Evolutionary conservation across 1,139 yeast species (phyloP), one percentile per base, ranked within the genome.

Genomic region (Hanseniaspora gamundiae): DNA sequence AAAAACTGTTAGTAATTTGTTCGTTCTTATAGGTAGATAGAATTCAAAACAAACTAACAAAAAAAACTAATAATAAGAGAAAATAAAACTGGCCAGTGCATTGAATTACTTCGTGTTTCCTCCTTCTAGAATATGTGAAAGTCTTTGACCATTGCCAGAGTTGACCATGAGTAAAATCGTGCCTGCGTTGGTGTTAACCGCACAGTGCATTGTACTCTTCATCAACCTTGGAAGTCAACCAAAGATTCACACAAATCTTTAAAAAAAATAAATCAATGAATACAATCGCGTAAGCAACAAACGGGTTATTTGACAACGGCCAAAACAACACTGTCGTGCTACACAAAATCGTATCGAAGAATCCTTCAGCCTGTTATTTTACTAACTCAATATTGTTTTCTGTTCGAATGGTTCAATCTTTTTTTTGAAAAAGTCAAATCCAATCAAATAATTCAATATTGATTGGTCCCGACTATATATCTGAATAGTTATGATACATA

Each of bases 401-500:
- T 33, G 36, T 33, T 33, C 19, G 36, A 17, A 33, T 17, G 36
- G 19, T 17, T 33, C n/a, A 33, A 17, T 19, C 19, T 33, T 9
- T n/a, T 30, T 10, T n/a, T 16, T n/a, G 17, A 30, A 13, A 30
- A 30, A 30, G 14, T 30, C 36, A 33, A 33, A 17, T 19, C 36
- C 36, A 33, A 33, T 33, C 36, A 33, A 33, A 33, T 17, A 17
- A 13, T 28, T 17, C 36, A 33, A 33, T 33, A 33, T 33, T 33
- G 36, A 33, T 41, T 44, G 42, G 46, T 44, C 46, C 46, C 39
- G 44, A 44, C 47, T 44, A 42, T 44, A 41, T 44, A 41, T 35
- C 47, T 44, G 44, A 41, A 38, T 44, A 26, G 31, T 44, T 42
- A 44, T 44, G 47, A 44, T 44, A 78, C 85, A 72, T 78, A 78